Conservation (phyloP, 176 grass and related monocot species). For the Phyllostachys edulis region DNA sequence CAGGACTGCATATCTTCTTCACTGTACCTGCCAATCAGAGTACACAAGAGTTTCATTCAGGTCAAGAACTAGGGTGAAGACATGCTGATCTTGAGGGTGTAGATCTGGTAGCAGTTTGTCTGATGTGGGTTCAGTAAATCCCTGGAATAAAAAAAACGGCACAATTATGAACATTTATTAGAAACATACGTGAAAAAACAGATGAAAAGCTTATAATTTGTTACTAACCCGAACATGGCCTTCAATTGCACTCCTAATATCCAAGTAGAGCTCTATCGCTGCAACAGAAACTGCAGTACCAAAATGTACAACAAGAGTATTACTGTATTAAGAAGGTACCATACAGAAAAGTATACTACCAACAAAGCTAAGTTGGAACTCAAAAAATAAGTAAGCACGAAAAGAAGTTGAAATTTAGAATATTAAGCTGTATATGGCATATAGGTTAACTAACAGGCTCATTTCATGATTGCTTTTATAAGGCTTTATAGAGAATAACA, state of each 20-base stretch:
- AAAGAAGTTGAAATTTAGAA: conserved; percentile 6
- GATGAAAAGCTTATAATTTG: conserved; percentile 2
- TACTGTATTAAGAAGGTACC: conserved; percentile 23
- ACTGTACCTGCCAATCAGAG: conserved; percentile 84
- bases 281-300: conserved; percentile 56
- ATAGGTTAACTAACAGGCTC: not conserved
- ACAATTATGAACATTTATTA: not conserved
- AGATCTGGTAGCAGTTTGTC: conserved; percentile 92
- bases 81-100: conserved; percentile 57
- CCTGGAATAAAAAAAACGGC: conserved; percentile 44
- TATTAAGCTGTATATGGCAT: not conserved
- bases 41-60: conserved; percentile 93
- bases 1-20: not conserved
- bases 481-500: not conserved
- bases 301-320: conserved; percentile 23
- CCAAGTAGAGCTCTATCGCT: conserved; percentile 65
- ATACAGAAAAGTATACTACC: conserved; percentile 9
- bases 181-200: conserved; percentile 1
- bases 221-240: conserved; percentile 73
- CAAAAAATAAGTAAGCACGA: not conserved
- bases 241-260: conserved; percentile 64
- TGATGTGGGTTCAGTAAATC: conserved; percentile 95
- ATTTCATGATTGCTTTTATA: not conserved
- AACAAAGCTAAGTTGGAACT: conserved; percentile 6
- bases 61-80: conserved; percentile 92